Evolutionary conservation across 495 filamentous ascomycete species (phyloP), one percentile per base, ranked within the genome.

Genomic region (Aspergillus saccharolyticus): DNA sequence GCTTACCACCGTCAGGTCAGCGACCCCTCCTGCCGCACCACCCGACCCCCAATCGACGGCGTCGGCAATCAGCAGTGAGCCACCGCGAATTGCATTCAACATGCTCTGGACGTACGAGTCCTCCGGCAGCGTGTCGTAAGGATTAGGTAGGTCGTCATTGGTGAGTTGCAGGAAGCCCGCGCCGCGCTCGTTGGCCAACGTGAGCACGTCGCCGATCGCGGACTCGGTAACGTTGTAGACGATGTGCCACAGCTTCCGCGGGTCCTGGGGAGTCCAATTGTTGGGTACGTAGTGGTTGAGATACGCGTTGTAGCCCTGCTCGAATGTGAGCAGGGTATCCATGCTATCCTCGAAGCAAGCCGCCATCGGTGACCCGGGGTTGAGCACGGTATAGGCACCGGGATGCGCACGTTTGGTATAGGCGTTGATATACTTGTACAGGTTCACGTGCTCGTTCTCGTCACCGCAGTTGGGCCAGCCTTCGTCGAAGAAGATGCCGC

Each of bases 401-500:
- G 57, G 61, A 15, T 64, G 52, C 2, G 49, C 46, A 14, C 47
- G 55, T 42, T 64, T 64, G 1, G 46, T 64, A 25, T 60, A 55
- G 24, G 53, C 39, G 47, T 50, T 58, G 20, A 64, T 58, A 42
- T 44, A 60, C 24, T 21, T 30, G 30, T 64, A 64, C 1, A 60
- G 48, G 17, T 64, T 55, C 2, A 25, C 52, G 42, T 60, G 60
- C 33, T 48, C 6, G 53, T 64, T 60, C 17, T 62, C 53, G 49
- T 33, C 33, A 0, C 60, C 58, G 43, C 60, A 66, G 45, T 66
- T 52, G 15, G 55, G 55, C 63, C 57, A 66, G 1, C 63, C 60
- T 46, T 66, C 63, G 17, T 66, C 58, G 25, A 66, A 66, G 42
- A 63, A 66, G 52, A 66, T 63, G 6, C 60, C 60, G 14, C 63